Percentiles rank a stretch among this genome's conserved stretches.
Evolutionary conservation across 495 filamentous ascomycete species (phyloP).

Genomic region (Xylaria flabelliformis): DNA sequence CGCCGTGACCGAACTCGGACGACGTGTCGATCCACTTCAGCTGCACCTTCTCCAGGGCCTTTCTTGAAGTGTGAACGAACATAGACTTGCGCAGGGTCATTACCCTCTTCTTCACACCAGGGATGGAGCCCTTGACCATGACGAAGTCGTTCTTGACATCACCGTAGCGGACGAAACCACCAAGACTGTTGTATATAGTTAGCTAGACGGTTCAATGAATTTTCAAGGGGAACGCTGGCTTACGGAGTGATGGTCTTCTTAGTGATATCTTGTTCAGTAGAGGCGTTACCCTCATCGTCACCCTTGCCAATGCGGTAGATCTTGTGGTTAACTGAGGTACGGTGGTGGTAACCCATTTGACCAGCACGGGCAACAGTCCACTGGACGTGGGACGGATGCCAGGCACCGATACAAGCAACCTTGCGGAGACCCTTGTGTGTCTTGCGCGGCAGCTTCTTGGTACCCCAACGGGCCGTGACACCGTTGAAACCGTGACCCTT

Average conservation of each 20-base stretch:
- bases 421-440: conserved; percentile 99
- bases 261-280: conserved; percentile 94
- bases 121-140: conserved; percentile 95
- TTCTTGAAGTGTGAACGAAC: conserved; percentile 94
- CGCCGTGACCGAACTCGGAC: conserved; percentile 99
- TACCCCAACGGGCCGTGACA: conserved; percentile 98
- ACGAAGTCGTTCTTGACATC: conserved; percentile 99
- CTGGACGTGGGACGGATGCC: conserved; percentile 99
- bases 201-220: conserved; percentile 13
- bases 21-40: conserved; percentile 99
- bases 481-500: conserved; percentile 98
- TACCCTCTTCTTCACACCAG: conserved; percentile 99
- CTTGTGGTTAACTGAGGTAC: conserved; percentile 99
- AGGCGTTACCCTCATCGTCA: conserved; percentile 84
- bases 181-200: conserved; percentile 68
- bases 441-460: conserved; percentile 99
- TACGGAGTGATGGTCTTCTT: conserved; percentile 99
- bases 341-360: conserved; percentile 99
- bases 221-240: conserved; percentile 43
- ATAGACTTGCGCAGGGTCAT: conserved; percentile 99
- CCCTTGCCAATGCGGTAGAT: conserved; percentile 97
- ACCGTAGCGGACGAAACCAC: conserved; percentile 99
- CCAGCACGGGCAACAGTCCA: conserved; percentile 99
- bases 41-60: conserved; percentile 97
- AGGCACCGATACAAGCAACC: conserved; percentile 99